Evolutionary conservation across 805 yeast genomes (phyloP), one percentile per base, ranked within the genome.

Genomic region (Zygoascus tannicola): DNA sequence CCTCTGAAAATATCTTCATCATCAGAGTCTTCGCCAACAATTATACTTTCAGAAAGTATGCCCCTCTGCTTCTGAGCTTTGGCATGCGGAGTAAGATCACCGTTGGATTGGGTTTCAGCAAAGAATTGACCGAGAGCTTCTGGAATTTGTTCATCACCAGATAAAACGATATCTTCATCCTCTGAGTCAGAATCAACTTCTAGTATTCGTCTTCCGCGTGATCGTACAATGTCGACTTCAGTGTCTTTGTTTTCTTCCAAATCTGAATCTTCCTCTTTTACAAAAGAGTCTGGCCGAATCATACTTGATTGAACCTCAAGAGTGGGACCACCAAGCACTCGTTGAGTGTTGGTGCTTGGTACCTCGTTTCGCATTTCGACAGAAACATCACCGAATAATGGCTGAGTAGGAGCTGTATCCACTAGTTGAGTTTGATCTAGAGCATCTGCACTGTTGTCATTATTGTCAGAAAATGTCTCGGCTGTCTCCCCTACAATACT

Each of bases 401-500:
- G n/a, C n/a, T n/a, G n/a, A n/a, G 23, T 34, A 41, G 41, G 41
- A 28, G 30, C 20, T 18, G 41, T 22, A n/a, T 22, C 40, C 10
- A 23, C 22, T 20, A 18, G 26, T 12, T 37, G 23, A 18, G 33
- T 35, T 22, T 22, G 35, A 36, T 44, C 44, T 14, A 19, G 30
- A 3, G 44, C 46, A 20, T 40, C 44, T 4, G 39, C 48, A 5
- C 37, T 28, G 15, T 44, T 47, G 3, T n/a, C 22, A 10, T 5
- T 4, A 19, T 22, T 43, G 14, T 38, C 42, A 15, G 30, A 44
- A 10, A 14, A 46, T 3, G 30, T 40, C n/a, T 44, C 46, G 12
- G 28, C 46, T 7, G 34, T 47, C 16, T 35, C 51, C 4, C 39
- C 51, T 14, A 43, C 48, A n/a, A 38, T 49, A 4, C 22, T 40